phyloP scores from a whole-genome alignment of 306 rosid genomes.

The Hylodesmum podocarpum region DNA sequence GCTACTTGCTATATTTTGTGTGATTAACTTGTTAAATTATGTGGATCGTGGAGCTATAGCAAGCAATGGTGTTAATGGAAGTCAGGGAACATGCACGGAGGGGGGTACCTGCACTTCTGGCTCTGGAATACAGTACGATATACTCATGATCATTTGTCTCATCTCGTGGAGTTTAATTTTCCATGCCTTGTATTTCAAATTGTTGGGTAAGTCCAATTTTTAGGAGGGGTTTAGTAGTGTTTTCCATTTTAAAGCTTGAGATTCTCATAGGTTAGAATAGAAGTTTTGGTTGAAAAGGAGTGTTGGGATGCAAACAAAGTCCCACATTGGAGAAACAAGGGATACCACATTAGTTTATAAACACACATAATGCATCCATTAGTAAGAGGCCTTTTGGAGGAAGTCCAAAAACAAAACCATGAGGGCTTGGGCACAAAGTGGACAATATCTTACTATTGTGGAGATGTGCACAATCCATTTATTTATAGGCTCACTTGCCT shows the following conservation, averaged over 20 bases:
- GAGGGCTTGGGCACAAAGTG: too few relatives aligned
- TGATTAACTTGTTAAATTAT: conserved; percentile 80
- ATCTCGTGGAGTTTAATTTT: not conserved
- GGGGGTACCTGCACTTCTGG: conserved; percentile 68
- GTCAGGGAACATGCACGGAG: conserved; percentile 55
- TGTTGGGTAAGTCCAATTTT: conserved; percentile 8
- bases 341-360: too few relatives aligned
- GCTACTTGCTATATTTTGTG: conserved; percentile 72
- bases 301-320: too few relatives aligned
- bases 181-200: not conserved
- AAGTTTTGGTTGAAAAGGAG: not conserved
- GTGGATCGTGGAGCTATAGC: conserved; percentile 94
- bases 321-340: too few relatives aligned
- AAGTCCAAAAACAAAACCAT: too few relatives aligned
- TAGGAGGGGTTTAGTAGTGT: not conserved
- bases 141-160: not conserved
- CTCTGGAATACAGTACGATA: conserved; percentile 85
- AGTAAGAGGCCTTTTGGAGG: too few relatives aligned
- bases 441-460: too few relatives aligned
- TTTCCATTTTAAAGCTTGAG: not conserved
- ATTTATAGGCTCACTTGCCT: too few relatives aligned
- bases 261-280: not conserved
- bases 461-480: too few relatives aligned
- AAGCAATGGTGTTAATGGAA: conserved; percentile 94
- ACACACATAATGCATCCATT: too few relatives aligned